A percentile compares a stretch with the other conserved stretches of the same genome.
Evolutionary conservation across 768 basidiomycete genomes (phyloP).

Genomic region (Termitomyces bulborhizus): DNA sequence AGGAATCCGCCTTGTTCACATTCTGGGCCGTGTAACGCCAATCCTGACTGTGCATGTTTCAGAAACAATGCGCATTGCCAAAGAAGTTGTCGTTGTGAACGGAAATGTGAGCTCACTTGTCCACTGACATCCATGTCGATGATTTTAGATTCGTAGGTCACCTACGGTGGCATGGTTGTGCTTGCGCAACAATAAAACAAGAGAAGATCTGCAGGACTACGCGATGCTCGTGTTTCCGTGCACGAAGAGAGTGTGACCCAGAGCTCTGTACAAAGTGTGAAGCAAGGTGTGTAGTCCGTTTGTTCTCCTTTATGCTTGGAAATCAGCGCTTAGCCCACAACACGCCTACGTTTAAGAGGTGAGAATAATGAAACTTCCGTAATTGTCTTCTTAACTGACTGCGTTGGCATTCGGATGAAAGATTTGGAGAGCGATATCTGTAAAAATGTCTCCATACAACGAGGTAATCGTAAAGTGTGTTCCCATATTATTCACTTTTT

Average conservation of each 20-base stretch:
- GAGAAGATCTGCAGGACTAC: constrained; percentile 27
- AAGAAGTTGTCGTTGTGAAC: constrained; percentile 45
- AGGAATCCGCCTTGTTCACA: constrained; percentile 52
- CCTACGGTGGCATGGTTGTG: constrained; percentile 53
- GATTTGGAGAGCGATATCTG: constrained; percentile 29
- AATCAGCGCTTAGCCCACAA: background rate
- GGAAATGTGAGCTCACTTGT: constrained; percentile 38
- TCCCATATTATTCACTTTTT: background rate
- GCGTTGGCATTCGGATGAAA: constrained; percentile 5
- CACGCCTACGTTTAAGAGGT: constrained; percentile 16
- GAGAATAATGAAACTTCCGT: background rate
- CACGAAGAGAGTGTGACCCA: constrained; percentile 62
- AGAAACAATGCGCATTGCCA: constrained; percentile 47
- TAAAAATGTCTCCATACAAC: constrained; percentile 45
- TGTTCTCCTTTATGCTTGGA: background rate
- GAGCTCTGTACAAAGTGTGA: constrained; percentile 51
- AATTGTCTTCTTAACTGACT: background rate
- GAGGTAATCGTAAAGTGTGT: constrained; percentile 35
- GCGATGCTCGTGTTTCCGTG: constrained; percentile 46
- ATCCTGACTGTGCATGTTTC: constrained; percentile 42
- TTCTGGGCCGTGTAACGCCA: constrained; percentile 43
- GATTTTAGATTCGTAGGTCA: constrained; percentile 31
- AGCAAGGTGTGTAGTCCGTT: constrained; percentile 31
- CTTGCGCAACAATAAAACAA: constrained; percentile 28
- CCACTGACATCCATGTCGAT: background rate